Percentiles rank a stretch among this genome's conserved stretches.
These are phyloP conservation scores for Capronia epimyces DNA, from an alignment of 2,329 filamentous ascomycete genomes.

Conservation along the genomic window DNA sequence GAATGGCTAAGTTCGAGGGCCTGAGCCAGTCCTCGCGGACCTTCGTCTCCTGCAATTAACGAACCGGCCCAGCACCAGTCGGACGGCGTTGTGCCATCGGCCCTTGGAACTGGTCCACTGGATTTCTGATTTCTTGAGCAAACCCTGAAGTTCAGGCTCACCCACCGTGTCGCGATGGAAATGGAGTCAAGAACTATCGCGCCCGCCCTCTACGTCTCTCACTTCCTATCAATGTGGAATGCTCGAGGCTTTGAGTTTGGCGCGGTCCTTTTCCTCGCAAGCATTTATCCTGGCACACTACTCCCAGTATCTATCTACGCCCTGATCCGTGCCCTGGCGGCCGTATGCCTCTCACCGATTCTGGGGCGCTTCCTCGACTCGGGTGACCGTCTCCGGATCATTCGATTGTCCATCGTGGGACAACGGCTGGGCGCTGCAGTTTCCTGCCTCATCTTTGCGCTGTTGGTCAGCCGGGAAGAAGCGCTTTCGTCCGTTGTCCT, in stretches of 20 bases:
- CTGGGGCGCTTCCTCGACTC: conserved; percentile 58
- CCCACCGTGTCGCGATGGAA: too few species aligned
- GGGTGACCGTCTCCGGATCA: conserved; percentile 46
- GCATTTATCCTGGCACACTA: conserved; percentile 54
- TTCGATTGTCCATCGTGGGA: conserved; percentile 47
- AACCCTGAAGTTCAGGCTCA: too few species aligned
- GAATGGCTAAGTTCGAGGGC: too few species aligned
- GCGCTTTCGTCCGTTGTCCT: background rate
- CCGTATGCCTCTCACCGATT: conserved; percentile 54
- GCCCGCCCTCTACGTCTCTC: conserved; percentile 51
- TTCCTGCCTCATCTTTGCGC: conserved; percentile 16
- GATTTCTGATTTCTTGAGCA: too few species aligned
- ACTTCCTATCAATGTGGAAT: conserved; percentile 61
- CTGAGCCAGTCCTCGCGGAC: too few species aligned
- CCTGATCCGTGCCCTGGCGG: conserved; percentile 53
- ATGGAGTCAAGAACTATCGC: background rate
- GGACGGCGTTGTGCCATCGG: too few species aligned
- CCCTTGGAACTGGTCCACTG: too few species aligned
- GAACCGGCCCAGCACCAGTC: too few species aligned
- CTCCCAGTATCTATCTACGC: conserved; percentile 66
- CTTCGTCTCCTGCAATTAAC: too few species aligned
- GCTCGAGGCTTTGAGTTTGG: conserved; percentile 60
- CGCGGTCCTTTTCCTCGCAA: conserved; percentile 54
- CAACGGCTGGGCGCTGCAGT: conserved; percentile 11
- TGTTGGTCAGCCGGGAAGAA: conserved; percentile 5